Base-by-base conservation (phyloP, 805 yeast genomes). In the Ogataea salicorniae region DNA sequence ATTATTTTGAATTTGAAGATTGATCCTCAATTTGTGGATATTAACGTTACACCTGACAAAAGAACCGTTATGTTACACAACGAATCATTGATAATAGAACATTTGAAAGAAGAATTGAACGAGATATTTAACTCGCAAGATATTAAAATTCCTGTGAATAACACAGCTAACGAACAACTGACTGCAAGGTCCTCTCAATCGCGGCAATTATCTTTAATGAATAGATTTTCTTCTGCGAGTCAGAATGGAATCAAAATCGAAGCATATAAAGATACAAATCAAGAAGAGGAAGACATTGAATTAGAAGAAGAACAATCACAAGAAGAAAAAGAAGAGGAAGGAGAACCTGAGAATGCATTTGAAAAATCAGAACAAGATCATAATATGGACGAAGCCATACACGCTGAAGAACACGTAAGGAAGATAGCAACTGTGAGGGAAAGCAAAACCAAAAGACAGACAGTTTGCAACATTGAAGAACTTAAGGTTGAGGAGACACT, bases 1-100 rank as follows among this genome's bases (percentile, higher is more conserved):
- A 71, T 86, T 42, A 71, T 89, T 2, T 56, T 88, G 3, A 74
- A 94, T 62, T 54, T 94, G 18, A 57, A 59, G 14, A 60, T 88
- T 6, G 73, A 76, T 37, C 72, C 85, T 0, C 56, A 60, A 23
- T 68, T 71, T 36, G 50, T 84, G n/a, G 99, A 94, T 66, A 74
- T 94, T 17, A 94, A 94, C 64, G 86, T 94, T 1, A 83, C 96
- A 0, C 98, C 99, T 0, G 97, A 94, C 62, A 94, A 94, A 61
- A 72, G 92, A 45, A 77, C 81, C 2, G 73, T 91, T 2, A 60
- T 87, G 57, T 60, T 90, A 2, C 89, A 83, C 49, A 72, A 81
- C 51, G 97, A 91, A 62, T 61, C 65, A 4, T 62, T 68, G n/a
- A 61, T 91, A 1, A 54, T 85, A 5, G 85, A 82, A 34, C 66